Evolutionary conservation across 2,329 filamentous ascomycete genomes (phyloP), one percentile per base, ranked within the genome.

Genomic region (Xylogone sp.): DNA sequence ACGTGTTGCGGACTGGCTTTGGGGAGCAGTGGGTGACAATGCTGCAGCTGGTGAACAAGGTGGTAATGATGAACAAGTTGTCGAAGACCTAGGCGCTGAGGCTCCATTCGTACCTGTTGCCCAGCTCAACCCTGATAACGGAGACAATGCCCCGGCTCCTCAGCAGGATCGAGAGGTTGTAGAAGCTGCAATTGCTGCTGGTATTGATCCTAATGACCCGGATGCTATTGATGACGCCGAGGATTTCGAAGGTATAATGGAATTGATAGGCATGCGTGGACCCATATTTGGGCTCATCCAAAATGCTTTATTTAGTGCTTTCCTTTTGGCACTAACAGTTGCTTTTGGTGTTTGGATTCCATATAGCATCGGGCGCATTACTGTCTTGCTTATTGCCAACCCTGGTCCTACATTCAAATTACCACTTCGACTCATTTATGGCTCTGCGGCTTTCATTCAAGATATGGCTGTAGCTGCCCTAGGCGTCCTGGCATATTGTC

Each of bases 261-360:
- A 99, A 68, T 81, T 99, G 16, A 87, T 99, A 53, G 94, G 94
- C 34, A 95, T 99, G 88, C 90, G 95, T 63, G 94, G 94, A 0
- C 94, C 94, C 0, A 77, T 99, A 2, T 86, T 87, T 13, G 91
- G 90, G 2, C 79, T 99, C 5, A 84, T 97, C 59, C 94, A 99
- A 64, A 99, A 99, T 60, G 91, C 89, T 50, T 84, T 97, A 16
- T 99, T 99, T 69, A 96, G 93, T 66, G 87, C 88, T 7, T 86
- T 97, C 44, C 78, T 99, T 22, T 90, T 99, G 13, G 88, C 89
- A 1, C 82, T 93, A 48, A 96, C 92, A 13, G 84, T 99, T 42
- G 86, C 90, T 48, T 75, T 88, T 53, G 93, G 91, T 48, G 83
- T 97, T 43, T 96, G 94, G 73, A 72, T 96, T 48, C 94, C 94